Evolutionary conservation across 139 green algal species (phyloP), one percentile per base, ranked within the genome.

Genomic region (Astrephomene gubernaculifera): DNA sequence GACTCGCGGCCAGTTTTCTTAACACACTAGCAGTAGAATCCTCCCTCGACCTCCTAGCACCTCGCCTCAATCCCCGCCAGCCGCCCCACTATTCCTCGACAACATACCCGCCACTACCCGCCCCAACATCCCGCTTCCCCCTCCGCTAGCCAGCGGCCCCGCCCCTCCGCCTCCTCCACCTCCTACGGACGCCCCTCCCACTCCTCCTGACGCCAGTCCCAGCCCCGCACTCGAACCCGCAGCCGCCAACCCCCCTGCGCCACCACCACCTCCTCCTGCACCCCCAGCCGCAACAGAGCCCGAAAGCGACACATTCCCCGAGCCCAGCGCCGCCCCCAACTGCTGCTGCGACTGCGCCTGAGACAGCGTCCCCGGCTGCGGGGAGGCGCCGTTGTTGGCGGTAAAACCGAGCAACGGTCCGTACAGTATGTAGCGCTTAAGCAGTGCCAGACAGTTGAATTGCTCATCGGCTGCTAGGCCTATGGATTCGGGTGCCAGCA

Each of bases 341-440:
- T 22, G 69, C 25, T 60, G 39, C 27, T 5, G 31, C 3, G 39
- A 17, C 7, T 19, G n/a, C 0, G 4, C 44, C n/a, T n/a, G n/a
- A n/a, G n/a, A n/a, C 71, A 35, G 71, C 71, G 29, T n/a, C 33
- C 17, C 41, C 33, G 9, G 44, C 71, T 25, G 14, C n/a, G n/a
- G 17, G n/a, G 38, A 38, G 4, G 36, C 27, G n/a, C 75, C 75
- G 38, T 60, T 67, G 61, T 61, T 41, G 21, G 25, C 41, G 22
- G 74, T 14, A 25, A 85, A 72, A 7, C 79, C 79, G 22, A 85
- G 79, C 44, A 76, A 12, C 24, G 79, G 79, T 3, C 79, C 79
- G 64, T 85, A 85, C 64, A 85, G 33, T 43, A 85, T 71, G 79
- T 85, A 85, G 3, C 85, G 79, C 54, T 89, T 89, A 10, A 89